These are phyloP conservation scores for Rubia balearica DNA, from an alignment of 305 asterid species.

Conservation along the genomic window DNA sequence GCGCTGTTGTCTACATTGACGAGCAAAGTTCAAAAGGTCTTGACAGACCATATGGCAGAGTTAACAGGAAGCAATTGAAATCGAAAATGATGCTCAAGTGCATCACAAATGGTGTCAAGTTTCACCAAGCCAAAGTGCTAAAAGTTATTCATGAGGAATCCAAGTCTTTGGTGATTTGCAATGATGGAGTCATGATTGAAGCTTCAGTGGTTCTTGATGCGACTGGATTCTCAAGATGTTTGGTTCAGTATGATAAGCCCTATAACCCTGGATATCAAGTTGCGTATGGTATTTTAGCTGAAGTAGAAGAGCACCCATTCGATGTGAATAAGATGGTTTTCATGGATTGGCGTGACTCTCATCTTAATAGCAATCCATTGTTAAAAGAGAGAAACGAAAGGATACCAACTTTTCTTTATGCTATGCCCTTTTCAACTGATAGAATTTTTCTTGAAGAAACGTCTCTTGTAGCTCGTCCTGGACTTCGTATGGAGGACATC, in stretches of 20 bases:
- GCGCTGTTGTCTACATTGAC: conserved; percentile 63
- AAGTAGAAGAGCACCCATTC: conserved; percentile 85
- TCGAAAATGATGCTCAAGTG: conserved; percentile 97
- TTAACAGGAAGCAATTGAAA: conserved; percentile 73
- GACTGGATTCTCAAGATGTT: conserved; percentile 80
- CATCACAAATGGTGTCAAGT: conserved; percentile 78
- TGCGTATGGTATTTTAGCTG: conserved; percentile 92
- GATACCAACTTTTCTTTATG: conserved; percentile 90
- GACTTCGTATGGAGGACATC: conserved; percentile 72
- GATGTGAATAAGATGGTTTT: conserved; percentile 83
- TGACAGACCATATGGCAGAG: conserved; percentile 84
- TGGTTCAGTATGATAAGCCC: conserved; percentile 85
- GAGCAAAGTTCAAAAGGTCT: conserved; percentile 62
- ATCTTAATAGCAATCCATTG: conserved; percentile 46
- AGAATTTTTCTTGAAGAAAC: conserved; percentile 93
- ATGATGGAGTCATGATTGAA: conserved; percentile 74
- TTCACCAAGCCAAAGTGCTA: conserved; percentile 89
- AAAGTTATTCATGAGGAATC: conserved; percentile 81
- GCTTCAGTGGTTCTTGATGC: conserved; percentile 98
- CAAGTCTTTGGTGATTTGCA: conserved; percentile 72
- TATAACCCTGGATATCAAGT: conserved; percentile 97
- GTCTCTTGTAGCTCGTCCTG: conserved; percentile 96
- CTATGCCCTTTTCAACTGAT: conserved; percentile 85
- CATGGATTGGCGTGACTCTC: conserved; percentile 99
- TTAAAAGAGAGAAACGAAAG: conserved; percentile 57